Conservation (phyloP, 768 basidiomycete genomes). For the Termitomyces sp. region DNA sequence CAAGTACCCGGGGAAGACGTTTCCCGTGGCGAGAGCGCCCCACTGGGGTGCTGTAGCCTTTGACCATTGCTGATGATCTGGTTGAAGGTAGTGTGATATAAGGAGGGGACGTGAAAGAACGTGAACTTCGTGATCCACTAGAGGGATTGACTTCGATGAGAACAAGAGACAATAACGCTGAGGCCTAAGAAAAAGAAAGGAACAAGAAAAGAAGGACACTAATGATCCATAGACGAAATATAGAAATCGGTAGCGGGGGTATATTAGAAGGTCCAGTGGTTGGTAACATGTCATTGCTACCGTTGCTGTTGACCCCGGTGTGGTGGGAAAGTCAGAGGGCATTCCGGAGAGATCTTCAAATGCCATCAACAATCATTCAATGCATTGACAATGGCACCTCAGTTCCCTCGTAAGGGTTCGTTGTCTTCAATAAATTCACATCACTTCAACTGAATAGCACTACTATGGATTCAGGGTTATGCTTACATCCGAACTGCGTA, state of each 20-base stretch:
- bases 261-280: neutral
- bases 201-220: slow-evolving; percentile 5
- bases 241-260: slow-evolving; percentile 1
- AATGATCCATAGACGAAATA: slow-evolving; percentile 15
- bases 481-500: no score
- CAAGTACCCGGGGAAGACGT: slow-evolving; percentile 16
- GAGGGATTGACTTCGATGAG: slow-evolving; percentile 7
- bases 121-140: slow-evolving; percentile 18
- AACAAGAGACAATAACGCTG: slow-evolving; percentile 16
- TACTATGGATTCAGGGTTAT: neutral
- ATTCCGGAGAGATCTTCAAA: no score
- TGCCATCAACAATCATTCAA: no score
- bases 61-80: slow-evolving; percentile 18
- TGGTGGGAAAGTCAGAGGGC: neutral
- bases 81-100: slow-evolving; percentile 12
- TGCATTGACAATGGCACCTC: no score
- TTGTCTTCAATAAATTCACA: no score
- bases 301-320: neutral
- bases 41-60: slow-evolving; percentile 19
- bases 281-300: neutral
- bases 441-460: neutral
- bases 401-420: no score
- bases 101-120: slow-evolving; percentile 17
- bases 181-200: slow-evolving; percentile 13
- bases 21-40: slow-evolving; percentile 25